A percentile compares a stretch with the other conserved stretches of the same genome.
Evolutionary conservation across 148 eudicot species (phyloP).

Genomic region (Arctostaphylos glauca): DNA sequence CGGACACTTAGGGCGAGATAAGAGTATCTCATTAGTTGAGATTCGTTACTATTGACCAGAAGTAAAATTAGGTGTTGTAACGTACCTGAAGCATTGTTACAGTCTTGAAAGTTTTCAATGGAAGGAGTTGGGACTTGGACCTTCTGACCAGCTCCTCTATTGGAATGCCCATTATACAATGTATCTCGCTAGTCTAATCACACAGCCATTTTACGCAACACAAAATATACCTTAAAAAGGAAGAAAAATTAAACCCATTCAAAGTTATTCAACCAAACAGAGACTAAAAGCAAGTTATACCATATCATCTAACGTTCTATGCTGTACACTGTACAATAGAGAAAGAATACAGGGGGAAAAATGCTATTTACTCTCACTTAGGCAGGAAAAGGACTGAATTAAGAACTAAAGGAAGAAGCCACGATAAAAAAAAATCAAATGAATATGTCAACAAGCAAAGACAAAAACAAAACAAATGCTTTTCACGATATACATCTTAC

Average conservation of each 20-base stretch:
- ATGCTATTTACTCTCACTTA: slow-evolving; percentile 10
- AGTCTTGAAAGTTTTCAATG: not conserved
- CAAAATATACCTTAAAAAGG: not conserved
- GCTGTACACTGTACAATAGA: slow-evolving; percentile 17
- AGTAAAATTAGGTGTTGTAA: too few relatives aligned
- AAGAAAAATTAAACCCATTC: not conserved
- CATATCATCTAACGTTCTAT: not conserved
- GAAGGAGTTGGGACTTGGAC: not conserved
- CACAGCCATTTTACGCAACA: not conserved
- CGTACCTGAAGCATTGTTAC: too few relatives aligned
- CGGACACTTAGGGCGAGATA: too few relatives aligned
- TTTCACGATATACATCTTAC: slow-evolving; percentile 32
- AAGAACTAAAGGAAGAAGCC: slow-evolving; percentile 6
- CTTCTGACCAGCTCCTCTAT: not conserved
- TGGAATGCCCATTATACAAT: not conserved
- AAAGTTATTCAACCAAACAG: not conserved
- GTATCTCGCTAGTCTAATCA: not conserved
- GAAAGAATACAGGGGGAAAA: not conserved
- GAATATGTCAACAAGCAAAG: slow-evolving; percentile 22
- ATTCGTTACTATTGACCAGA: too few relatives aligned
- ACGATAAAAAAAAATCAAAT: slow-evolving; percentile 32
- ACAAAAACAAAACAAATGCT: not conserved
- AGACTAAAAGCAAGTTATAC: not conserved
- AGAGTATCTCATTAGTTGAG: too few relatives aligned
- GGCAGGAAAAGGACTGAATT: not conserved